Conservation (phyloP, 768 basidiomycete species). For the Auricularia sp. region DNA sequence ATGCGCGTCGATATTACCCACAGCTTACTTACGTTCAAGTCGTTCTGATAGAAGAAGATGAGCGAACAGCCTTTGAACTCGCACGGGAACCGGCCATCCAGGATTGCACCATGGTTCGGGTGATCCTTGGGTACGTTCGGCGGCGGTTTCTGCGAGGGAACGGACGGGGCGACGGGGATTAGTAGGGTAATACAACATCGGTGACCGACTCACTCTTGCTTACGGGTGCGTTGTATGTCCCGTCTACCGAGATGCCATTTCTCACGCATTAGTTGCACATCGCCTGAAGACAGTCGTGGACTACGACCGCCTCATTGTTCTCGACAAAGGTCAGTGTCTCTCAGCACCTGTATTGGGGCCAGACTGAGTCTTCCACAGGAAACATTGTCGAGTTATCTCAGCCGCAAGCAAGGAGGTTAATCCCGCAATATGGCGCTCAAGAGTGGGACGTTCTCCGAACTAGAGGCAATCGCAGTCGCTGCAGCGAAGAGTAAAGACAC, state of each 20-base stretch:
- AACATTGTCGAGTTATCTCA: slow-evolving; percentile 35
- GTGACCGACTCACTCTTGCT: slow-evolving; percentile 30
- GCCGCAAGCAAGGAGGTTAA: slow-evolving; percentile 34
- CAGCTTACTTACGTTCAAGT: no score
- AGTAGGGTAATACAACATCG: no score
- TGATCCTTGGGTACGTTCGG: no score
- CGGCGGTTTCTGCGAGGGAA: no score
- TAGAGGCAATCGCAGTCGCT: slow-evolving; percentile 5
- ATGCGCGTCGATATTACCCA: no score
- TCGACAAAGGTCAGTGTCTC: slow-evolving; percentile 37
- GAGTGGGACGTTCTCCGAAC: slow-evolving; percentile 19
- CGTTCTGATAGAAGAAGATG: no score
- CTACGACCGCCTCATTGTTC: slow-evolving; percentile 66
- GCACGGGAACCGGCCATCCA: no score
- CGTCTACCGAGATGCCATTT: background rate
- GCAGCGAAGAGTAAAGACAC: background rate
- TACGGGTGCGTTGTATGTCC: slow-evolving; percentile 1
- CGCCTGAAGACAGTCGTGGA: slow-evolving; percentile 70
- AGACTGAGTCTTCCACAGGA: slow-evolving; percentile 26
- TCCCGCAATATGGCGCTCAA: slow-evolving; percentile 46
- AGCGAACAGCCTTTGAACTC: no score
- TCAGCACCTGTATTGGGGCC: background rate
- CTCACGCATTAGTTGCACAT: slow-evolving; percentile 45
- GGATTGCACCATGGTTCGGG: no score
- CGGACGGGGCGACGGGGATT: no score